Conservation (phyloP, 2,329 filamentous ascomycete species). For the Stemphylium beticola region DNA sequence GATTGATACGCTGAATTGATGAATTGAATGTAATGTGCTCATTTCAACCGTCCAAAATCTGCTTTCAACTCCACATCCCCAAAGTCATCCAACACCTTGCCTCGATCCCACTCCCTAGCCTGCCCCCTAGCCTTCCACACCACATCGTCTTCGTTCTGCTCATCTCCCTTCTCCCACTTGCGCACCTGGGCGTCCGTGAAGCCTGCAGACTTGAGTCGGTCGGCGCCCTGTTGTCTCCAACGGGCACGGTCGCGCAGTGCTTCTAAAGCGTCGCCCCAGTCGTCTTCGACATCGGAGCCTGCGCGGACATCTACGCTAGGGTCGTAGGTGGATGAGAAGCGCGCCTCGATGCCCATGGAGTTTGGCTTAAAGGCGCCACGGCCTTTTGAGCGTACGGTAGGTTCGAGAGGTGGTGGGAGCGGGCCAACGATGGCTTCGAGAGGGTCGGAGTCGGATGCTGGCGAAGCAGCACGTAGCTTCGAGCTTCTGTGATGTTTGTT, state of each 20-base stretch:
- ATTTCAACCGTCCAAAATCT: constrained; percentile 53
- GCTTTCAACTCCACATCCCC: constrained; percentile 60
- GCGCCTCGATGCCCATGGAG: constrained; percentile 72
- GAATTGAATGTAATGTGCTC: neutral
- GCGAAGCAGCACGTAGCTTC: constrained; percentile 17
- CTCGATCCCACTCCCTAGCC: constrained; percentile 69
- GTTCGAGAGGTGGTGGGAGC: constrained; percentile 59
- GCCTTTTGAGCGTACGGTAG: constrained; percentile 49
- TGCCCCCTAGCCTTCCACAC: constrained; percentile 76
- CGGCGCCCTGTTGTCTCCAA: constrained; percentile 76
- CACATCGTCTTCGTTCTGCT: constrained; percentile 70
- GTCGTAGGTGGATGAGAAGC: constrained; percentile 73
- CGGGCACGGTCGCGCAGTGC: constrained; percentile 78
- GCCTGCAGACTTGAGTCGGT: constrained; percentile 76
- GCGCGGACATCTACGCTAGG: constrained; percentile 63
- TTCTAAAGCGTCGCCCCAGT: constrained; percentile 83
- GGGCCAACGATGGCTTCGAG: constrained; percentile 80
- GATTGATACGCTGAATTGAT: no score
- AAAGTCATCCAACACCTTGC: constrained; percentile 64
- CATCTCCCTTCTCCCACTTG: constrained; percentile 70
- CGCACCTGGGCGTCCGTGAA: constrained; percentile 77
- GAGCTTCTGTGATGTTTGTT: neutral
- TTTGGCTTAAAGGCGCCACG: constrained; percentile 41
- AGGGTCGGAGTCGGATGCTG: constrained; percentile 67
- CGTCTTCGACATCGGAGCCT: constrained; percentile 59